phyloP scores from a whole-genome alignment of 2,329 filamentous ascomycete genomes.

The Chrysoporthe austroafricana region DNA sequence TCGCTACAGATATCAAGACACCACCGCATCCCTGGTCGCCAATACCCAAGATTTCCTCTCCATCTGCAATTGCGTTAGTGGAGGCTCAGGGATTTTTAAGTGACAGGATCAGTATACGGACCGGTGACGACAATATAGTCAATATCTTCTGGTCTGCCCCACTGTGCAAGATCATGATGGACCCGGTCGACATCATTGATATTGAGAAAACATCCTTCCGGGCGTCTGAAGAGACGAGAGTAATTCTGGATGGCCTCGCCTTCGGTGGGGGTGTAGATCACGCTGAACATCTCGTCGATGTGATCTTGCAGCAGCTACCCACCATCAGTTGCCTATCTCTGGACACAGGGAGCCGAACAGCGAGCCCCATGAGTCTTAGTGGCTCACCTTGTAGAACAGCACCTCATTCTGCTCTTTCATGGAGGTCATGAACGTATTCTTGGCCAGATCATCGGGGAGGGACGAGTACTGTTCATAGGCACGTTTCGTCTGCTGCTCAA shows the following conservation, averaged over 20 bases:
- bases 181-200: constrained; percentile 71
- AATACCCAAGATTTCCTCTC: constrained; percentile 80
- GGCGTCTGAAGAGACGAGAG: constrained; percentile 74
- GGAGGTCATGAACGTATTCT: constrained; percentile 86
- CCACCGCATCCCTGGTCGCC: constrained; percentile 87
- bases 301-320: constrained; percentile 72
- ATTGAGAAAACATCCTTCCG: constrained; percentile 81
- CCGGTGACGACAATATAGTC: constrained; percentile 90
- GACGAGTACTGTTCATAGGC: constrained; percentile 80
- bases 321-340: not conserved
- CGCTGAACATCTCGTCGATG: constrained; percentile 82
- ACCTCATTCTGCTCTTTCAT: constrained; percentile 86
- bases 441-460: constrained; percentile 67
- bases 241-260: constrained; percentile 87
- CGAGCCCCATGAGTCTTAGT: not conserved
- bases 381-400: constrained; percentile 71
- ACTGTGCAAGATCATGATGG: constrained; percentile 67
- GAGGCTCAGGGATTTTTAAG: too few species aligned
- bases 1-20: constrained; percentile 82
- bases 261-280: constrained; percentile 92
- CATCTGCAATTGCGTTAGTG: constrained; percentile 45
- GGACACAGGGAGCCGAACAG: not conserved
- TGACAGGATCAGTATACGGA: constrained; percentile 37
- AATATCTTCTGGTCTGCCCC: constrained; percentile 72
- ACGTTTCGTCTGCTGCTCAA: constrained; percentile 75